phyloP scores from a whole-genome alignment of 2,329 filamentous ascomycete species.

The Epichloe uncinata region DNA sequence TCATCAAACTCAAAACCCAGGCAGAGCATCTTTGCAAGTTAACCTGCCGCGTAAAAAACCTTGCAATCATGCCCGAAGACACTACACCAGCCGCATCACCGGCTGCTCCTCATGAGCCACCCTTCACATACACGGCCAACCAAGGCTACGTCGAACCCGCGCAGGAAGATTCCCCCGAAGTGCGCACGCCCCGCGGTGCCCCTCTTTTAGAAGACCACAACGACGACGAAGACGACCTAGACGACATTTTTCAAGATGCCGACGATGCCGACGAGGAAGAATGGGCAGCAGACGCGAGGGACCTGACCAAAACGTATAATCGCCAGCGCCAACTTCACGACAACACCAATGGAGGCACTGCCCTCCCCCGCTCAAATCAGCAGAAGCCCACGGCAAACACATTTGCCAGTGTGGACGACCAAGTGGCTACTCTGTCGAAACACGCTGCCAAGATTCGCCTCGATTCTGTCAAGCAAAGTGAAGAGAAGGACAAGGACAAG shows the following conservation, averaged over 20 bases:
- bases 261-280: conserved; percentile 52
- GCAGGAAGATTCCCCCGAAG: conserved; percentile 20
- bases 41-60: background rate
- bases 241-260: conserved; percentile 27
- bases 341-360: conserved; percentile 17
- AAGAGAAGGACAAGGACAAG: conserved; percentile 62
- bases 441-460: conserved; percentile 80
- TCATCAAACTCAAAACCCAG: background rate
- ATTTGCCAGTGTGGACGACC: conserved; percentile 67
- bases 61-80: conserved; percentile 10
- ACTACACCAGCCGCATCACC: conserved; percentile 16
- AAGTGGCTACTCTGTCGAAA: conserved; percentile 69
- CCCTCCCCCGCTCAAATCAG: conserved; percentile 58
- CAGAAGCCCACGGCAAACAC: conserved; percentile 74
- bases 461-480: conserved; percentile 44
- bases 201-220: conserved; percentile 16
- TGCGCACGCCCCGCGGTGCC: conserved; percentile 17
- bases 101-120: conserved; percentile 31
- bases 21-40: background rate
- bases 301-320: conserved; percentile 81
- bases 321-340: conserved; percentile 59
- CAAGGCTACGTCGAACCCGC: conserved; percentile 28
- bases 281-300: conserved; percentile 44
- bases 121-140: conserved; percentile 29
- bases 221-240: conserved; percentile 22